Percentiles rank a stretch among this genome's conserved stretches.
Conservation (phyloP, 345 rosid species). For the Bretschneidera sinensis region DNA sequence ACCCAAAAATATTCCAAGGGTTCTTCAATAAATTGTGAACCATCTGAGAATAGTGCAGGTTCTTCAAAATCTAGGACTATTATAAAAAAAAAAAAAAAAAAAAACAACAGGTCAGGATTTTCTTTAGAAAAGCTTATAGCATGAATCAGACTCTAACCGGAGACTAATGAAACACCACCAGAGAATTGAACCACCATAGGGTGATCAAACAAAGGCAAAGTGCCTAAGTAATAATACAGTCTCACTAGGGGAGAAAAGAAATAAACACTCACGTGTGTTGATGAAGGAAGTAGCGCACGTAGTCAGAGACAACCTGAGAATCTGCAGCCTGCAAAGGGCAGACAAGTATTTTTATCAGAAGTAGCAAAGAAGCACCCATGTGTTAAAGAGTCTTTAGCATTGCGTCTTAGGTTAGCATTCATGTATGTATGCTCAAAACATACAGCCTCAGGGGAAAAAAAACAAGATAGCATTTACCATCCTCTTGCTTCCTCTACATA, state of each 20-base stretch:
- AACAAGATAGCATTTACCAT: no score
- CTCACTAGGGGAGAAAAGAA: background rate
- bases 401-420: no score
- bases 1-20: no score
- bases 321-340: conserved; percentile 75
- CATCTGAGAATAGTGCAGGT: no score
- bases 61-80: no score
- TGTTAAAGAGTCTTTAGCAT: no score
- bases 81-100: no score
- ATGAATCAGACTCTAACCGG: background rate
- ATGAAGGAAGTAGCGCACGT: conserved; percentile 89
- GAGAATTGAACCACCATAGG: background rate
- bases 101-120: background rate
- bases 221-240: background rate
- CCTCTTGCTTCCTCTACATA: no score
- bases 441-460: no score
- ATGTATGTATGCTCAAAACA: no score
- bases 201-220: background rate
- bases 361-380: no score
- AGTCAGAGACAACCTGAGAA: conserved; percentile 92
- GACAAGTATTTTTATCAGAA: background rate
- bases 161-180: background rate
- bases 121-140: background rate
- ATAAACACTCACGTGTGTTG: conserved; percentile 84
- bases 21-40: no score